phyloP scores from a whole-genome alignment of 129 eudicot genomes.

The Smallanthus sonchifolius region DNA sequence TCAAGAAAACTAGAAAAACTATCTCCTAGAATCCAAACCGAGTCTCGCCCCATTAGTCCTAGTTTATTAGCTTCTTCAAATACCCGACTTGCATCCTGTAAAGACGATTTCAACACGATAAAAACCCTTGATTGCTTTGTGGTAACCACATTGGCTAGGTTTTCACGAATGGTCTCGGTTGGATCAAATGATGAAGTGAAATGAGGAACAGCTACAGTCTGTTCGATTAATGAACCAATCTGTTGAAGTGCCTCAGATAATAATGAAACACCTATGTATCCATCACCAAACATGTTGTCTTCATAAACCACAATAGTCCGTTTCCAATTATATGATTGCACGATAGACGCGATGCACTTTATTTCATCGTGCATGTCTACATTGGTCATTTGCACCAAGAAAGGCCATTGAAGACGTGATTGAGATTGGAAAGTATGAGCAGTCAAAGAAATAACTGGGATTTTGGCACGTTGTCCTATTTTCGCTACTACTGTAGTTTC shows the following conservation, averaged over 20 bases:
- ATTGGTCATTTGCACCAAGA: slow-evolving; percentile 44
- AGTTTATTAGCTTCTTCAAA: slow-evolving; percentile 44
- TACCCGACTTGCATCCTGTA: slow-evolving; percentile 30
- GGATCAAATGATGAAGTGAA: slow-evolving; percentile 37
- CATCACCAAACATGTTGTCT: slow-evolving; percentile 42
- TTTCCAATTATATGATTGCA: slow-evolving; percentile 40
- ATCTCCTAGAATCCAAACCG: slow-evolving; percentile 49
- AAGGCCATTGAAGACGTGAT: slow-evolving; percentile 46
- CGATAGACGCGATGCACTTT: slow-evolving; percentile 29
- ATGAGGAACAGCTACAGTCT: slow-evolving; percentile 37
- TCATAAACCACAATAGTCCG: slow-evolving; percentile 43
- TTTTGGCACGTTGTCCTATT: slow-evolving; percentile 34
- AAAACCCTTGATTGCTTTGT: slow-evolving; percentile 43
- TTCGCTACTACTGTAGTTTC: slow-evolving; percentile 41
- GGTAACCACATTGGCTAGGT: slow-evolving; percentile 20
- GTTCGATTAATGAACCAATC: slow-evolving; percentile 31
- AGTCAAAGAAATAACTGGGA: slow-evolving; percentile 41
- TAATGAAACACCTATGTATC: slow-evolving; percentile 32
- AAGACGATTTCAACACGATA: slow-evolving; percentile 33
- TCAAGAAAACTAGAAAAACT: slow-evolving; percentile 35
- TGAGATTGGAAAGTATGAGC: slow-evolving; percentile 5
- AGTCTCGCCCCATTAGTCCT: slow-evolving; percentile 41
- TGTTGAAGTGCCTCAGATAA: slow-evolving; percentile 38
- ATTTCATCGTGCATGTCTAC: slow-evolving; percentile 29
- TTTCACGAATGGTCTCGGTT: slow-evolving; percentile 24